Base-by-base conservation (phyloP, 1,284 basidiomycete species). In the Ustilago hordei region DNA sequence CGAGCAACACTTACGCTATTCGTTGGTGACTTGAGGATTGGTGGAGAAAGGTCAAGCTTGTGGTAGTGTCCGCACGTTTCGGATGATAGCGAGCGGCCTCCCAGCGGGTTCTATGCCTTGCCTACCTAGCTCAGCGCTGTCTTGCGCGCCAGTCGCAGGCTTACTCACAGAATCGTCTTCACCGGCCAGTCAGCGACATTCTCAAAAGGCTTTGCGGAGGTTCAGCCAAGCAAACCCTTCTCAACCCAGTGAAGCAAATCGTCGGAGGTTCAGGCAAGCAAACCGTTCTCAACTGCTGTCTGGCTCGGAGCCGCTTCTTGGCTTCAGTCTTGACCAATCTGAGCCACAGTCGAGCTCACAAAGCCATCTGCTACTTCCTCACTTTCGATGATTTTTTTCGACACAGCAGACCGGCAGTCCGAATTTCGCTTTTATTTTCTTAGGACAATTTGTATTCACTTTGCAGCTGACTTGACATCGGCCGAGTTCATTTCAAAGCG, bases 11-110 rank as follows among this genome's bases (percentile, higher is more conserved):
- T 76, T 72, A 76, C 74, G 69, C 74, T 71, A 63, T 60, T 62
- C 17, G 63, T 50, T 56, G 60, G 35, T 71, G 74, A 72, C 74
- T 76, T 72, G 69, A 71, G 69, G 74, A 68, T 76, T 76, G 74
- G 74, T 76, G 69, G 74, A 58, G 69, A 66, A 68, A 72, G 69
- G 60, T 61, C 60, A 67, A 70, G 19, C 54, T 38, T 39, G 35
- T 56, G 58, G 39, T 50, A 64, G 64, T 56, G 62, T 63, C 39
- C 36, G 54, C 60, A 52, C 35, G 47, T 64, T 64, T 35, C 61
- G 60, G 57, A 58, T 75, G 73, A 75, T 75, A 64, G 67, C 67
- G 68, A 75, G 72, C 72, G 38, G 32, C n/a, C n/a, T 15, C 45
- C 23, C 41, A 45, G 41, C 41, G 0, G 15, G 17, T 9, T 35